Base-by-base conservation (phyloP, 1,284 basidiomycete species). In the Exobasidium cylindrosporum region DNA sequence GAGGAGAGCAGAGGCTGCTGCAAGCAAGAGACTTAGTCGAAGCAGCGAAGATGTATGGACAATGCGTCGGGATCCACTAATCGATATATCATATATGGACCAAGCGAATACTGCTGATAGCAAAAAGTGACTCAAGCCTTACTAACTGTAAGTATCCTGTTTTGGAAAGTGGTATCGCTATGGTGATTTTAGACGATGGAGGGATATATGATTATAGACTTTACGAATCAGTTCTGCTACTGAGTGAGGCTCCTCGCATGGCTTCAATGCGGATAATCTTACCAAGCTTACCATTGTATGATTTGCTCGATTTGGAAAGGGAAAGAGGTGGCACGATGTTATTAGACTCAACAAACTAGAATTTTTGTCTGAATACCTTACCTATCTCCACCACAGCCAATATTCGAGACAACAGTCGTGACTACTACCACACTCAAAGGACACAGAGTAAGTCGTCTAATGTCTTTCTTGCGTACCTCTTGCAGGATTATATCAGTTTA, bases 21-120 rank as follows among this genome's bases (percentile, higher is more conserved):
- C 93, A 1, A 82, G 64, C 32, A 64, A 84, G 35, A 83, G 90
- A 54, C 78, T 90, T 11, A 84, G 82, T 10, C 87, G 86, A 74
- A 92, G 90, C 80, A 91, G 90, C 63, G 95, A 98, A 82, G 90
- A 93, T 77, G 87, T 98, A 2, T 98, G 95, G 95, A 88, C 91
- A 67, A 24, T 62, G 30, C 26, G 61, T 14, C 13, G 28, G 10
- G 45, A 58, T 30, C 57, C 57, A 7, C 31, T 59, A 17, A 44
- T 62, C 54, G 54, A 62, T 24, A 40, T 44, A 4, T 14, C 17
- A 45, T 45, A 45, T 23, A 23, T 2, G 17, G 43, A 45, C 10
- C 43, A 45, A 45, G 17, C 3, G 35, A 43, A n/a, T n/a, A n/a
- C n/a, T 24, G 43, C 11, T n/a, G 4, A 58, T 30, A 17, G n/a